These are phyloP conservation scores for Colletotrichum viniferum DNA, from an alignment of 2,329 filamentous ascomycete species.

Conservation along the genomic window DNA sequence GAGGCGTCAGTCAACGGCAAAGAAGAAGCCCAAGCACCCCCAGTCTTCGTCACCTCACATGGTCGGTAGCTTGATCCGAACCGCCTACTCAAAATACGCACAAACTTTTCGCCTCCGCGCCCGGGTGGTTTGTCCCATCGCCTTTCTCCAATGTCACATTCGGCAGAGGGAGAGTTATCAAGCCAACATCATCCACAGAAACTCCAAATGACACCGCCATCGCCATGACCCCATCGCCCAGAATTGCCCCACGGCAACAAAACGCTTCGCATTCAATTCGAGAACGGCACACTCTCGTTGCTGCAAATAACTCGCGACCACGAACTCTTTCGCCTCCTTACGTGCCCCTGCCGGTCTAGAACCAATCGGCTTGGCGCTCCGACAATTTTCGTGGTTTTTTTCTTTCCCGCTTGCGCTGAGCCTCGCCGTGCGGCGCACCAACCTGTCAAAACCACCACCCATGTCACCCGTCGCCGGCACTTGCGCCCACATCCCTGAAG, in stretches of 20 bases:
- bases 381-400: background rate
- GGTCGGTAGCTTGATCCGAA: background rate
- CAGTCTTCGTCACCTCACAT: background rate
- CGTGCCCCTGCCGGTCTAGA: background rate
- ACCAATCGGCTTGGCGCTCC: background rate
- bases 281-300: too few species aligned
- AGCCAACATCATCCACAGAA: background rate
- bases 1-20: background rate
- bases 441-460: background rate
- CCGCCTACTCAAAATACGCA: background rate
- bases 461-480: background rate
- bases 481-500: background rate
- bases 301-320: background rate
- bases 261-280: background rate
- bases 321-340: background rate
- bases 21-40: background rate
- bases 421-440: background rate
- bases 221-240: background rate
- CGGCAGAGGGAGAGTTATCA: background rate
- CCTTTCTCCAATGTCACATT: background rate
- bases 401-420: background rate
- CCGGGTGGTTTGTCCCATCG: background rate
- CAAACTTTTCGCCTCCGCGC: background rate
- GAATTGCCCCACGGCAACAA: background rate
- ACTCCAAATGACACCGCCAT: background rate